Base-by-base conservation (phyloP, 106 monocot genomes). In the Xerophyta viscosa region DNA sequence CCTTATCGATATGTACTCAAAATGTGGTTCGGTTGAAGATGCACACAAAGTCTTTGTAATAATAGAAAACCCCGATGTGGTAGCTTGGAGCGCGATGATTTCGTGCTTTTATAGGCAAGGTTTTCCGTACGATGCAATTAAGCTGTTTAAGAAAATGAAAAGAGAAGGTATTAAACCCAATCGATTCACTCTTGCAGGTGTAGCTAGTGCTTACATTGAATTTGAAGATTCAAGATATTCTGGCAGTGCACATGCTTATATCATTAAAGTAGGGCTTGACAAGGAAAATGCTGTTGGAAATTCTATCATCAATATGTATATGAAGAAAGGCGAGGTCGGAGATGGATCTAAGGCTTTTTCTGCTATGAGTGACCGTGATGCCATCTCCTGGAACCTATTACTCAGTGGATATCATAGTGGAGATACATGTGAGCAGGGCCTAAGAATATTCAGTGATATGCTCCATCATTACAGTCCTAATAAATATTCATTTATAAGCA, bases 1-100 rank as follows among this genome's bases (percentile, higher is more conserved):
- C 46, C 81, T 81, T 26, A n/a, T 81, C 36, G 68, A 81, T 44
- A 59, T 76, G 64, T 81, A 81, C 30, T 67, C 71, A 29, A 81
- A 81, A 25, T 66, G 54, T 48, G 65, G 64, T 13, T 60, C 26
- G n/a, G 4, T 13, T 29, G 56, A 58, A 8, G 68, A 68, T 68
- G 76, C 82, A 8, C 19, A 52, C 7, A 53, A 57, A 8, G 46
- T 69, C 4, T 76, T 77, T 58, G 36, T 10, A 26, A 64, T 37
- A 39, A 66, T 69, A 8, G 8, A 31, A 52, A 55, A 56, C 17
- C 49, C 68, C 25, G 76, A 82, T 58, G 56, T 77, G n/a, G 72
- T 77, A 27, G 46, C 58, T 50, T 82, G 74, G 74, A 80, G 48
- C 29, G 51, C 66, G 24, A 80, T 80, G 70, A 53, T 70, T 57